phyloP scores from a whole-genome alignment of 129 eudicot species.

The Escallonia rubra region DNA sequence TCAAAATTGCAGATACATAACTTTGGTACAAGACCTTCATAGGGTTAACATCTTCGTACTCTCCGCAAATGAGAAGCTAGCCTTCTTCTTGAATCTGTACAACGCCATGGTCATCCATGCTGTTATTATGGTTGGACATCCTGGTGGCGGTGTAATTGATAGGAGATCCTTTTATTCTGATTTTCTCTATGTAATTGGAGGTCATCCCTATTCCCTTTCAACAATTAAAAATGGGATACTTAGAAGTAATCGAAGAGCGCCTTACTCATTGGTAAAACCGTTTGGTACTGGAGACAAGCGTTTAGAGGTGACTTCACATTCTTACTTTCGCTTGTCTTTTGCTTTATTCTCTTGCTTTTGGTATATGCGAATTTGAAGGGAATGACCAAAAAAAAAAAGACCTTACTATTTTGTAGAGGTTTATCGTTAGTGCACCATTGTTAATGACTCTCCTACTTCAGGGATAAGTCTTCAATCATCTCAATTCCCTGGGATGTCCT shows the following conservation, averaged over 20 bases:
- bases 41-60: conserved; percentile 63
- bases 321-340: neutral
- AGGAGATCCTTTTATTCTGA: conserved; percentile 69
- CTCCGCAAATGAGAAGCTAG: conserved; percentile 63
- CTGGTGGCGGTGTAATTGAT: conserved; percentile 69
- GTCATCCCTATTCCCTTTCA: conserved; percentile 61
- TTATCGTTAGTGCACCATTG: no score
- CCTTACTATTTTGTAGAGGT: no score
- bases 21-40: conserved; percentile 75
- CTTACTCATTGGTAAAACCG: conserved; percentile 74
- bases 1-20: conserved; percentile 57
- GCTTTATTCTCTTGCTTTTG: neutral
- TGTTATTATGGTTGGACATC: conserved; percentile 76
- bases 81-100: conserved; percentile 79
- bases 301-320: conserved; percentile 46
- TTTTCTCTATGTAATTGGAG: conserved; percentile 76
- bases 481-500: no score
- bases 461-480: no score
- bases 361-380: neutral
- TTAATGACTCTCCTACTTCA: no score
- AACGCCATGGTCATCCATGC: conserved; percentile 92
- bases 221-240: conserved; percentile 77
- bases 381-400: neutral
- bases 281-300: conserved; percentile 75
- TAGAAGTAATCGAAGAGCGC: conserved; percentile 78